phyloP scores from a whole-genome alignment of 768 basidiomycete genomes.

The Boletus eberwhitei region DNA sequence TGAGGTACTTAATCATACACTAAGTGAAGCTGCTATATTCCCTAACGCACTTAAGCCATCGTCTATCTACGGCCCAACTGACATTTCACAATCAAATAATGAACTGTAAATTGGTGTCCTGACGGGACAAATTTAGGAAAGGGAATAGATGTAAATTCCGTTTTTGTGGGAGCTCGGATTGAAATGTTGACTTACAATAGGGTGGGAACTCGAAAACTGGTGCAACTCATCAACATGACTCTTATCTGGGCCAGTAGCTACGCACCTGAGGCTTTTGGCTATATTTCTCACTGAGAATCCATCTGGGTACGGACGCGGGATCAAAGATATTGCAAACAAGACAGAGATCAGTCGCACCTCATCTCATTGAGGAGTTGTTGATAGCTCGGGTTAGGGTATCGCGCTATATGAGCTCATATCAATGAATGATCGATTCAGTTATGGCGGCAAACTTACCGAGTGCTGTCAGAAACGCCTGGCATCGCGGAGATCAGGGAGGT shows the following conservation, averaged over 20 bases:
- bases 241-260: not conserved
- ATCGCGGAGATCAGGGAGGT: not conserved
- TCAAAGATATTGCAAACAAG: not conserved
- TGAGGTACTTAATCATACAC: not conserved
- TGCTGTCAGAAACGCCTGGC: constrained; percentile 54
- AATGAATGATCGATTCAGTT: not conserved
- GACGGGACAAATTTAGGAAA: not conserved
- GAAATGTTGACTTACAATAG: constrained; percentile 34
- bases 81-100: constrained; percentile 20
- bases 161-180: not conserved
- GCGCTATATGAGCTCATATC: constrained; percentile 26
- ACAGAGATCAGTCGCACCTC: constrained; percentile 33
- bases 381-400: constrained; percentile 50
- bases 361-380: constrained; percentile 44
- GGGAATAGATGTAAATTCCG: not conserved
- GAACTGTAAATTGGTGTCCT: constrained; percentile 32
- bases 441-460: constrained; percentile 38
- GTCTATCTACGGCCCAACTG: not conserved
- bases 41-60: not conserved
- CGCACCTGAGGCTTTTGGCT: constrained; percentile 54
- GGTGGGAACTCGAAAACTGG: constrained; percentile 42
- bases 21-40: not conserved
- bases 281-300: constrained; percentile 44
- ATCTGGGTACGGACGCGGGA: constrained; percentile 21
- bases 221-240: constrained; percentile 5